Evolutionary conservation across 192 early-diverging fungal genomes (phyloP), one percentile per base, ranked within the genome.

Genomic region (Umbelopsis sp.): DNA sequence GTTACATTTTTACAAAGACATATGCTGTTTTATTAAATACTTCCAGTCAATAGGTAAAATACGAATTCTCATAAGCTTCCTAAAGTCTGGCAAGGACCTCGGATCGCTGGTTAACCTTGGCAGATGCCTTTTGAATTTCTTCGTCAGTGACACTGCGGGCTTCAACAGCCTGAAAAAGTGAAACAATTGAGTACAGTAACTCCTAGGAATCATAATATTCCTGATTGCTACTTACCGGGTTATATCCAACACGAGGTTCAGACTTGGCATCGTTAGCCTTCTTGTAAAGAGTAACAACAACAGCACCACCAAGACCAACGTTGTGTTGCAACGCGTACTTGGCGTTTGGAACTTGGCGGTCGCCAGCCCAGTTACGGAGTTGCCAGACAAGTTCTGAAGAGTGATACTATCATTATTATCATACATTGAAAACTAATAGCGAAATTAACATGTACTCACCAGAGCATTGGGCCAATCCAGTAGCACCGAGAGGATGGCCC

Each of bases 401-500:
- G 4, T 10, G 21, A 32, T 25, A 54, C 36, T 16, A 17, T n/a
- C 14, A 38, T 20, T 4, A n/a, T 0, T 47, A 21, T 12, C 25
- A 11, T 7, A 45, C 50, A 26, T 21, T 4, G 21, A 21, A 66
- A 50, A 49, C 2, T 24, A 4, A 51, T 6, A 9, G 62, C 32
- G 62, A 20, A 25, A 11, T 16, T 32, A 4, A 11, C 11, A 3
- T 62, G 0, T 2, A 12, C 25, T 72, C 66, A 80, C 78, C 91
- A 36, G 83, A 71, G 83, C 90, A 91, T 82, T 93, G 91, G 24
- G 91, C 91, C 50, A 93, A 72, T 50, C 91, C 91, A 67, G 91
- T 93, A 34, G 91, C 91, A 25, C 91, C 90, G 14, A 92, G 74
- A 59, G 91, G 91, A 78, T 92, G 90, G 22, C 91, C 91, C 81